Percentiles rank a stretch among this genome's conserved stretches.
These are phyloP conservation scores for Kodamaea hsintzibuensis DNA, from an alignment of 805 yeast species.

Conservation along the genomic window DNA sequence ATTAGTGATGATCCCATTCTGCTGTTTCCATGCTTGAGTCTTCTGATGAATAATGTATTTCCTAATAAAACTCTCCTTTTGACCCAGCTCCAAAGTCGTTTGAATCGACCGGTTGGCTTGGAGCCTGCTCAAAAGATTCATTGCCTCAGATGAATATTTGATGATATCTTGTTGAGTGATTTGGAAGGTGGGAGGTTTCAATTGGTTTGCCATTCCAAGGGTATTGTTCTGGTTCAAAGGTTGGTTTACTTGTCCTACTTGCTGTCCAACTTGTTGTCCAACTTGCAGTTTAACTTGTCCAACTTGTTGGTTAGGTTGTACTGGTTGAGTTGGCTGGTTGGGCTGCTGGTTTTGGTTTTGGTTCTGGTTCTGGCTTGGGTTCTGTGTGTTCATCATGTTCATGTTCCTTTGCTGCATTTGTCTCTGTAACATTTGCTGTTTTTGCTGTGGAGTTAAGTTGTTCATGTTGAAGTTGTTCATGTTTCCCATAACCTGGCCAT, in stretches of 20 bases:
- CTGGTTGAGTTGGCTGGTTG: slow-evolving; percentile 16
- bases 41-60: slow-evolving; percentile 44
- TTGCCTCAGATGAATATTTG: slow-evolving; percentile 41
- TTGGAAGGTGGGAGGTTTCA: slow-evolving; percentile 31
- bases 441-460: slow-evolving; percentile 36
- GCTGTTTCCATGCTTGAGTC: slow-evolving; percentile 26
- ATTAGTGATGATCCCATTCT: slow-evolving; percentile 20
- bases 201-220: slow-evolving; percentile 4
- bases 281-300: slow-evolving; percentile 20
- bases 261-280: too few relatives aligned
- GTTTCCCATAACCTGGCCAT: slow-evolving; percentile 8
- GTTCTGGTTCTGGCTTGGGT: slow-evolving; percentile 13
- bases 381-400: slow-evolving; percentile 8
- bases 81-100: slow-evolving; percentile 35
- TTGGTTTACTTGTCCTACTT: slow-evolving; percentile 26
- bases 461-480: slow-evolving; percentile 23
- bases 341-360: slow-evolving; percentile 15
- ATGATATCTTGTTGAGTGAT: slow-evolving; percentile 40
- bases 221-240: slow-evolving; percentile 11
- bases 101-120: slow-evolving; percentile 39
- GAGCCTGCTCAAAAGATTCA: slow-evolving; percentile 36
- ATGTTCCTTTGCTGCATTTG: slow-evolving; percentile 31
- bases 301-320: slow-evolving; percentile 20
- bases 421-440: slow-evolving; percentile 38
- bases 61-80: slow-evolving; percentile 39